Base-by-base conservation (phyloP, 2,329 filamentous ascomycete species). In the Cercospora citrullina region DNA sequence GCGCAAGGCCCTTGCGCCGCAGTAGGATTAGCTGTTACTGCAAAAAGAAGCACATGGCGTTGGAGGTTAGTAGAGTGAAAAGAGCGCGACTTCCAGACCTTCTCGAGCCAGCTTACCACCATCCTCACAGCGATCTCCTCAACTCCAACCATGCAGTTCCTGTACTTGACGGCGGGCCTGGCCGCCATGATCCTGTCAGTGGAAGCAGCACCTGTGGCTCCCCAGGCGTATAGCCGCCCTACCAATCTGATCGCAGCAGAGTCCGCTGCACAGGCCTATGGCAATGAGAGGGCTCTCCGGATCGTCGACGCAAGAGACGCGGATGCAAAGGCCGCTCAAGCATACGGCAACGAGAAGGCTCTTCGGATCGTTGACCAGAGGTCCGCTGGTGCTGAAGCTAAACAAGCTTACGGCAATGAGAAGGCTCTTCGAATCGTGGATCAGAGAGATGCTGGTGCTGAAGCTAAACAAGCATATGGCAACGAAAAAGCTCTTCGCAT, bases 341-440 rank as follows among this genome's bases (percentile, higher is more conserved):
- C 59, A 45, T 61, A 61, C 5, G 58, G 58, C 18, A 60, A 60
- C 33, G 58, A 60, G 30, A 60, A 60, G 18, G 58, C 58, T 21
- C 33, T 60, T n/a, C 30, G 58, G 14, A 21, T 60, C 7, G 58
- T 60, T 26, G 58, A 60, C 21, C 31, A 42, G 58, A 33, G 58
- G 31, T 16, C 36, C 30, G 28, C 28, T 30, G 28, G 28, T 30
- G 7, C 28, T 30, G 28, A 61, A 23, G 59, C 59, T 4, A 7
- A 7, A 42, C 59, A 60, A 28, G 58, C 58, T n/a, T 60, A 60
- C 12, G 58, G 58, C 6, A 60, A 60, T 21, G 58, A 60, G 31
- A 60, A 60, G 14, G 58, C 58, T 23, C 36, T 60, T 5, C 31
- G 58, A 10, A 18, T 60, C 21, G 58, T 60, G 3, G 58, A 60